Evolutionary conservation across 371 early-diverging fungal species (phyloP).

Genomic region (Rhizopus microsporus): DNA sequence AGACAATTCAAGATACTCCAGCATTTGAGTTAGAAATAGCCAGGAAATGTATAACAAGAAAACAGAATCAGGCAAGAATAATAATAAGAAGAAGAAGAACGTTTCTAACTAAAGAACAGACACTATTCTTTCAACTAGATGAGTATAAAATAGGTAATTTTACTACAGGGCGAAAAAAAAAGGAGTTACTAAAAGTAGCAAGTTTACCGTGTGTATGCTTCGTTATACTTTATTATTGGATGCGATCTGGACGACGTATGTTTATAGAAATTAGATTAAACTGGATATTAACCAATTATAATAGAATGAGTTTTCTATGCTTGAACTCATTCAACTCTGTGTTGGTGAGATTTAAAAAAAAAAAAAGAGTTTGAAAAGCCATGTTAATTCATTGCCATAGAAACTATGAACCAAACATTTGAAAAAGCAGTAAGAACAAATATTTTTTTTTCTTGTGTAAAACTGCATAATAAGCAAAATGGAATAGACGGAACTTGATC

Average conservation of each 20-base stretch:
- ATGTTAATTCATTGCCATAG: slow-evolving; percentile 15
- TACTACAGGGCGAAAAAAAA: neutral
- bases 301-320: slow-evolving; percentile 50
- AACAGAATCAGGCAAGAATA: slow-evolving; percentile 28
- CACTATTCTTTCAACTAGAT: slow-evolving; percentile 21
- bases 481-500: slow-evolving; percentile 51
- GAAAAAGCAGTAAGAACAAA: slow-evolving; percentile 44
- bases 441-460: neutral
- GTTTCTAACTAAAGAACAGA: slow-evolving; percentile 3
- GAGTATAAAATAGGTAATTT: slow-evolving; percentile 31
- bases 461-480: slow-evolving; percentile 2
- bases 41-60: slow-evolving; percentile 34
- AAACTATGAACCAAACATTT: slow-evolving; percentile 44
- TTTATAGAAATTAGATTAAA: neutral
- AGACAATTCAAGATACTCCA: slow-evolving; percentile 27
- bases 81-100: slow-evolving; percentile 6
- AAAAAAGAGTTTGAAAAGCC: neutral
- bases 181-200: neutral
- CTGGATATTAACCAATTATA: neutral
- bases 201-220: slow-evolving; percentile 49
- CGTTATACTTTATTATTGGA: slow-evolving; percentile 49
- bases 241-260: slow-evolving; percentile 34
- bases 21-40: slow-evolving; percentile 38
- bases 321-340: slow-evolving; percentile 51
- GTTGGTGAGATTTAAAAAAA: slow-evolving; percentile 36